A percentile compares a stretch with the other conserved stretches of the same genome.
Conservation (phyloP, 2,329 filamentous ascomycete genomes). For the Pseudopyricularia cyperi region DNA sequence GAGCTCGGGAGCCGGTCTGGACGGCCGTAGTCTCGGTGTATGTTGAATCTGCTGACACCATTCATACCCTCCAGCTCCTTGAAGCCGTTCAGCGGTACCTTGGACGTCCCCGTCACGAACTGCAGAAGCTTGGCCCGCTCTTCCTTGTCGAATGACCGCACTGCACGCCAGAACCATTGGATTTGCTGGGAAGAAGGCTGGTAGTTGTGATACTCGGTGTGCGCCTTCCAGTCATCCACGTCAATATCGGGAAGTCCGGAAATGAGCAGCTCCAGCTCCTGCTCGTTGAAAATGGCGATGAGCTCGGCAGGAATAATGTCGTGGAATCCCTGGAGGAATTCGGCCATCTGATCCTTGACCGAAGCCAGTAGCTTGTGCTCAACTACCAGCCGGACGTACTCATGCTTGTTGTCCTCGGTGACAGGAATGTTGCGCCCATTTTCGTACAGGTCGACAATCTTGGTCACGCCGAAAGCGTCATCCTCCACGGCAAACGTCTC, state of each 20-base stretch:
- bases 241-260: conserved; percentile 96
- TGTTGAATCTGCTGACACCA: conserved; percentile 94
- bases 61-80: conserved; percentile 99
- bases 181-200: conserved; percentile 88
- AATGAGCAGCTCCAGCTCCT: conserved; percentile 91
- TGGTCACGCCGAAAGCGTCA: conserved; percentile 83
- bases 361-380: conserved; percentile 88
- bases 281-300: conserved; percentile 96
- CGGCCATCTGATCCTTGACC: conserved; percentile 85
- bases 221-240: conserved; percentile 97
- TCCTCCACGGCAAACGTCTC: conserved; percentile 93
- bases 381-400: conserved; percentile 88
- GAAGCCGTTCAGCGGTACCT: conserved; percentile 96
- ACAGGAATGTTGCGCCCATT: conserved; percentile 86
- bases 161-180: conserved; percentile 98
- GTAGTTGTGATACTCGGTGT: conserved; percentile 98
- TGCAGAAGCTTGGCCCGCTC: conserved; percentile 94
- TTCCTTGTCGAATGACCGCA: conserved; percentile 96
- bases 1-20: conserved; percentile 92
- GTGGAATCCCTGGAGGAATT: conserved; percentile 92
- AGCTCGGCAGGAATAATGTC: conserved; percentile 93
- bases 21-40: conserved; percentile 93
- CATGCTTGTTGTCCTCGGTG: conserved; percentile 96
- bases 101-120: conserved; percentile 96
- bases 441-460: conserved; percentile 73